Percentiles rank a stretch among this genome's conserved stretches.
Evolutionary conservation across 1,284 basidiomycete species (phyloP).

Genomic region (Ganoderma lucidum): DNA sequence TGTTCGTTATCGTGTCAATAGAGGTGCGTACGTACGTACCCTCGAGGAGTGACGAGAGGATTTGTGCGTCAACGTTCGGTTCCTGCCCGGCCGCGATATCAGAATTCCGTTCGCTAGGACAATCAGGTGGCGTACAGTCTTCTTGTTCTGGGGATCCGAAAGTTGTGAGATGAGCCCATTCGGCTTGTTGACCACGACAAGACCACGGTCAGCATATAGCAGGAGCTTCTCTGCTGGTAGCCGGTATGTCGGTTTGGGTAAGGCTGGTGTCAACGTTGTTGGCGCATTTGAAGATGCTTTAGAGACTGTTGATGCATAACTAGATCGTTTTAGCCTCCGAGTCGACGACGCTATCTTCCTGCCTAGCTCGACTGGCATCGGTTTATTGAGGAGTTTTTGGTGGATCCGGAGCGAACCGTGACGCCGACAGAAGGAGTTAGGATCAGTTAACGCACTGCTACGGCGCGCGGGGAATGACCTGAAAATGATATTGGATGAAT

Average conservation of each 20-base stretch:
- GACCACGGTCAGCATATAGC: slow-evolving; percentile 58
- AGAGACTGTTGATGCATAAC: background rate
- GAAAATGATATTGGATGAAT: too few relatives aligned
- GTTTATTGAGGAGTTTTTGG: background rate
- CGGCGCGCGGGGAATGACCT: background rate
- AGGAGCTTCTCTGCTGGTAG: slow-evolving; percentile 15
- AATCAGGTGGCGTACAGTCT: background rate
- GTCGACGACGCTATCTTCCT: background rate
- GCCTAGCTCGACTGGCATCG: background rate
- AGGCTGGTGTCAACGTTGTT: background rate
- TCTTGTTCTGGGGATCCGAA: background rate
- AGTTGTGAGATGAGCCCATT: slow-evolving; percentile 63
- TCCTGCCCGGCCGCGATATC: background rate
- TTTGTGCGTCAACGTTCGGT: slow-evolving; percentile 30
- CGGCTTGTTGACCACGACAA: slow-evolving; percentile 71
- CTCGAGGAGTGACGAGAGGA: slow-evolving; percentile 13
- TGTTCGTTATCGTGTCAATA: background rate
- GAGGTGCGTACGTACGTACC: slow-evolving; percentile 2
- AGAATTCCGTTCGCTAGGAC: background rate
- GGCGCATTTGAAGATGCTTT: background rate
- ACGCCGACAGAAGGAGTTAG: too few relatives aligned
- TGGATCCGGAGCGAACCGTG: too few relatives aligned
- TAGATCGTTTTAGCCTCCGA: background rate
- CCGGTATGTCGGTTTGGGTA: background rate
- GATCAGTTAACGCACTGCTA: background rate